Evolutionary conservation across 1,139 yeast species (phyloP), one percentile per base, ranked within the genome.

Genomic region (Magnusiomyces ingens): DNA sequence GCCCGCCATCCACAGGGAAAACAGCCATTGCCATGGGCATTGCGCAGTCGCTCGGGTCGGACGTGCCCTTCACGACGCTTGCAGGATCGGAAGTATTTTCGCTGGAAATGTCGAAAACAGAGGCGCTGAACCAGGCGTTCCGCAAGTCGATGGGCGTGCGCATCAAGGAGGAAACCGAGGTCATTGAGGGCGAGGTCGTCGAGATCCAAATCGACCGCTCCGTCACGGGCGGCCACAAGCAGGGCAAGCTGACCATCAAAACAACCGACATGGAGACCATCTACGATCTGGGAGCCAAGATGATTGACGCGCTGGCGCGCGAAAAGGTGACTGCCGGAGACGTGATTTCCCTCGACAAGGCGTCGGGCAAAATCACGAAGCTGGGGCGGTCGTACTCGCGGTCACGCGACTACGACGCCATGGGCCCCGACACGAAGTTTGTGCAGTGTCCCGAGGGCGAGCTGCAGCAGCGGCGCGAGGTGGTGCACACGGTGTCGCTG

Each of bases 391-490:
- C 97, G 1, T 93, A 89, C 70, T 84, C 98, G 11, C 80, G 99
- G 62, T 95, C 98, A 3, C 79, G 99, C 67, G 99, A 94, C 71
- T 94, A 93, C 71, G 99, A 94, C 71, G 99, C 99, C 44, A 93
- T 93, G 97, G 98, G 99, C 5, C 95, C 97, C 48, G 98, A 94
- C 64, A 90, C 97, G 44, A 90, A 89, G 70, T 94, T 93, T 70
- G 96, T 94, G 51, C 97, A 93, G 71, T 89, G 97, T 69, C 99
- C 99, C 37, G 98, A 93, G 70, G 99, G 99, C 50, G 99, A 94
- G 75, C 78, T 94, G 66, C 99, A 94, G 73, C 87, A 88, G 66
- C 82, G 98, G 64, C 89, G 88, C 67, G 95, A 91, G 67, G 95
- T 90, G 15, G 96, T 90, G 18, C 99, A 94, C 72, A 91, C 96